These are phyloP conservation scores for Plasmodium chabaudi DNA, from an alignment of 169 alveolate genomes.

Conservation along the genomic window DNA sequence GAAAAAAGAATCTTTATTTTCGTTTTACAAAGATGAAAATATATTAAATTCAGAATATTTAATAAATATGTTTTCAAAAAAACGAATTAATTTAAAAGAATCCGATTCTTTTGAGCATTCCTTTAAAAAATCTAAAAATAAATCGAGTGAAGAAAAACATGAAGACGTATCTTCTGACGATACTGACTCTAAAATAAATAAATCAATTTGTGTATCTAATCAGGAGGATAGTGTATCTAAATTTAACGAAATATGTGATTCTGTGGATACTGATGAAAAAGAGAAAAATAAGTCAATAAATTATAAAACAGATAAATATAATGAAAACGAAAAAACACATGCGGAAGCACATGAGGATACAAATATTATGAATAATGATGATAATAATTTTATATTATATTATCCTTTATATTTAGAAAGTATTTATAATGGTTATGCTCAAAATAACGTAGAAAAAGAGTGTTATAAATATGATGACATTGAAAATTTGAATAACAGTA, in stretches of 20 bases:
- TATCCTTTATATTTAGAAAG: conserved; percentile 71
- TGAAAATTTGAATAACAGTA: conserved; percentile 23
- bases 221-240: not conserved
- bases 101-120: conserved; percentile 24
- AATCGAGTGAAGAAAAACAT: not conserved
- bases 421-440: conserved; percentile 34
- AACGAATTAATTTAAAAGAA: not conserved
- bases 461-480: conserved; percentile 65
- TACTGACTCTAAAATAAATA: not conserved
- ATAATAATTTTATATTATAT: conserved; percentile 41
- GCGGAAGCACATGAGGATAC: not conserved
- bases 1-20: conserved; percentile 52
- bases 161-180: not conserved
- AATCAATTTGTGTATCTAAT: not conserved
- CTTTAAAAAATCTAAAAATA: not conserved
- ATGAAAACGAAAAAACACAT: not conserved
- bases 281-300: not conserved
- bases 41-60: conserved; percentile 42
- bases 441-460: conserved; percentile 15
- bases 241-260: not conserved
- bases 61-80: conserved; percentile 15
- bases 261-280: not conserved
- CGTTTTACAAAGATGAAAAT: conserved; percentile 39
- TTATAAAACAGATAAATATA: not conserved
- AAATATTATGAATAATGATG: not conserved